Evolutionary conservation across 345 rosid genomes (phyloP).

Genomic region (Eucalyptus camaldulensis): DNA sequence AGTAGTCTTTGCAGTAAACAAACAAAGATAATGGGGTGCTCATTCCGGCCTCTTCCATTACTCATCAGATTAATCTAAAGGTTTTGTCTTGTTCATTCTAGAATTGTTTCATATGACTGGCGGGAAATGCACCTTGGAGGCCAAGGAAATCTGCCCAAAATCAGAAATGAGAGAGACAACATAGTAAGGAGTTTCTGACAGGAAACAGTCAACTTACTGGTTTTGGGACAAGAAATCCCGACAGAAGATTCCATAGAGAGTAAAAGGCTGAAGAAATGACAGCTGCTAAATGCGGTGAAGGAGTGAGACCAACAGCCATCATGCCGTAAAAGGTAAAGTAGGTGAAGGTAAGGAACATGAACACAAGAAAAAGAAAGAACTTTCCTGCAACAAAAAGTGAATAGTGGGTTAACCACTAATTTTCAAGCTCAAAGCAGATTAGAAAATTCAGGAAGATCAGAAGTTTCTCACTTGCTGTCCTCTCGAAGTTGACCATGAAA

Average conservation of each 20-base stretch:
- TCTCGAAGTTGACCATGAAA: constrained; percentile 73
- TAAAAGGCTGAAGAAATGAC: constrained; percentile 84
- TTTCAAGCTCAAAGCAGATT: not conserved
- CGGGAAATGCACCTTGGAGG: not conserved
- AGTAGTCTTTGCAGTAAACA: not conserved
- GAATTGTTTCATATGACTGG: not conserved
- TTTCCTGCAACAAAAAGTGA: constrained; percentile 38
- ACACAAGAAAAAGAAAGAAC: constrained; percentile 50
- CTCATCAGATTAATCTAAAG: not conserved
- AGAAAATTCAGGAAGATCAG: not conserved
- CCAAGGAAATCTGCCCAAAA: not conserved
- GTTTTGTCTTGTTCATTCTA: not conserved
- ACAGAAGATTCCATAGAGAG: constrained; percentile 86
- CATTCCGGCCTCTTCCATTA: not conserved
- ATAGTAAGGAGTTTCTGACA: not conserved
- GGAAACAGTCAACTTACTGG: constrained; percentile 34
- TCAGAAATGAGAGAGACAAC: not conserved
- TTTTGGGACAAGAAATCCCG: constrained; percentile 74
- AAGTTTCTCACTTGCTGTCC: constrained; percentile 46
- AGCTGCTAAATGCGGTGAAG: constrained; percentile 64
- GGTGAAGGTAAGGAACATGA: constrained; percentile 90
- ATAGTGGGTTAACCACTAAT: not conserved
- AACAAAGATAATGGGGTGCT: not conserved
- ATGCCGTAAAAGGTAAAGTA: constrained; percentile 85
- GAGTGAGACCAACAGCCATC: constrained; percentile 95